phyloP scores from a whole-genome alignment of 768 basidiomycete species.

The Basidioascus undulatus region DNA sequence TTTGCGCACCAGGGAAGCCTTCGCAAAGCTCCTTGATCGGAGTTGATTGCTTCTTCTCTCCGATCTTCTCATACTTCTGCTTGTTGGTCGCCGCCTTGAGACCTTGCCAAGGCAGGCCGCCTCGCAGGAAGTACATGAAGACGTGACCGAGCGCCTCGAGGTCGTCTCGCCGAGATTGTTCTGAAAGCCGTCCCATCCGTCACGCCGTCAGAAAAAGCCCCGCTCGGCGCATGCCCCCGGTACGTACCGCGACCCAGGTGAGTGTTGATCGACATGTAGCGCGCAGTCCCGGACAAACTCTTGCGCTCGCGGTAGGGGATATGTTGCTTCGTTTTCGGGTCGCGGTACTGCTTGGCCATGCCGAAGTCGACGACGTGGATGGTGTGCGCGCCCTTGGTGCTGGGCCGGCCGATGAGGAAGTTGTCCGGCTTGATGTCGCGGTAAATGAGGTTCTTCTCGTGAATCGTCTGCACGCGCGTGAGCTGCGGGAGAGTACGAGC shows the following conservation, averaged over 20 bases:
- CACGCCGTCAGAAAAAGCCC: not conserved
- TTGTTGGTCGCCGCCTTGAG: constrained; percentile 99
- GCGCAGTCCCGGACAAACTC: constrained; percentile 84
- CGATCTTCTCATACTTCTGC: constrained; percentile 99
- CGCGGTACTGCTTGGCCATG: constrained; percentile 98
- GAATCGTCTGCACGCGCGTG: constrained; percentile 85
- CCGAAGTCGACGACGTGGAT: constrained; percentile 66
- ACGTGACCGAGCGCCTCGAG: constrained; percentile 97
- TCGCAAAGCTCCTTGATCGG: constrained; percentile 93
- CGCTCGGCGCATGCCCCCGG: not conserved
- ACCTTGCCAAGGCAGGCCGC: constrained; percentile 95
- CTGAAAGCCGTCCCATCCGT: constrained; percentile 9
- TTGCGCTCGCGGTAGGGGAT: constrained; percentile 98
- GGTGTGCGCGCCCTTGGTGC: constrained; percentile 62
- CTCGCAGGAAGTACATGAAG: constrained; percentile 97
- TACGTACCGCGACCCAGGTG: constrained; percentile 73
- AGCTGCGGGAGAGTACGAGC: constrained; percentile 36
- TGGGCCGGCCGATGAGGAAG: constrained; percentile 84
- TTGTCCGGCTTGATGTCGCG: constrained; percentile 99
- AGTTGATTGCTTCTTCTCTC: constrained; percentile 96
- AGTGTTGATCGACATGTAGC: constrained; percentile 99
- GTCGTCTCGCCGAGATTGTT: constrained; percentile 74
- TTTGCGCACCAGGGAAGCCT: constrained; percentile 74
- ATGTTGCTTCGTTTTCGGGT: constrained; percentile 97
- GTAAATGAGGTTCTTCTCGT: constrained; percentile 98